phyloP scores from a whole-genome alignment of 257 asterid species.

The Prunella vulgaris region DNA sequence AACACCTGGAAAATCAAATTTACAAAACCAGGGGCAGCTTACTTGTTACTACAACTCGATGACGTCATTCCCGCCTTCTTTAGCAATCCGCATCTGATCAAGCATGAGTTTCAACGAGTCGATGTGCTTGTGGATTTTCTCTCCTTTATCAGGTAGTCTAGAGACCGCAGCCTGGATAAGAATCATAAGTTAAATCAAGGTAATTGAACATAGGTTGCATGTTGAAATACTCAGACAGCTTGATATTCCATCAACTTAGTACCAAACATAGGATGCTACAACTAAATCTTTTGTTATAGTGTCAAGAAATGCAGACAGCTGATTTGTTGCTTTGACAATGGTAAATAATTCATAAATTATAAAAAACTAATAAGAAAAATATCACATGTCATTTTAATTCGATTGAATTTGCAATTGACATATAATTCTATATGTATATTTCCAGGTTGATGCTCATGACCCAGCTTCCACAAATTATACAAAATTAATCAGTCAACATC shows the following conservation, averaged over 20 bases:
- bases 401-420: neutral
- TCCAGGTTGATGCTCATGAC: neutral
- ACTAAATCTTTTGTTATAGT: neutral
- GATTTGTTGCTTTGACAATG: neutral
- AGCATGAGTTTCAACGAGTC: conserved; percentile 48
- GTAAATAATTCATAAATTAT: too few relatives aligned
- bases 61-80: conserved; percentile 15
- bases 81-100: conserved; percentile 31
- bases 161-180: conserved; percentile 46
- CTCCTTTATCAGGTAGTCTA: conserved; percentile 73
- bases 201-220: neutral
- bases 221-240: neutral
- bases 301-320: neutral
- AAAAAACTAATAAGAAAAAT: too few relatives aligned
- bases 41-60: conserved; percentile 28
- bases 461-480: neutral
- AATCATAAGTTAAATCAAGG: neutral
- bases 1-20: neutral
- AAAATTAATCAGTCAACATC: neutral
- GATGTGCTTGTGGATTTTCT: conserved; percentile 55
- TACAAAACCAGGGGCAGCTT: conserved; percentile 2
- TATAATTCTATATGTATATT: too few relatives aligned
- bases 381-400: neutral
- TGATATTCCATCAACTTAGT: neutral
- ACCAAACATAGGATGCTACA: neutral